Base-by-base conservation (phyloP, 2,329 filamentous ascomycete genomes). In the Aureobasidium lini region DNA sequence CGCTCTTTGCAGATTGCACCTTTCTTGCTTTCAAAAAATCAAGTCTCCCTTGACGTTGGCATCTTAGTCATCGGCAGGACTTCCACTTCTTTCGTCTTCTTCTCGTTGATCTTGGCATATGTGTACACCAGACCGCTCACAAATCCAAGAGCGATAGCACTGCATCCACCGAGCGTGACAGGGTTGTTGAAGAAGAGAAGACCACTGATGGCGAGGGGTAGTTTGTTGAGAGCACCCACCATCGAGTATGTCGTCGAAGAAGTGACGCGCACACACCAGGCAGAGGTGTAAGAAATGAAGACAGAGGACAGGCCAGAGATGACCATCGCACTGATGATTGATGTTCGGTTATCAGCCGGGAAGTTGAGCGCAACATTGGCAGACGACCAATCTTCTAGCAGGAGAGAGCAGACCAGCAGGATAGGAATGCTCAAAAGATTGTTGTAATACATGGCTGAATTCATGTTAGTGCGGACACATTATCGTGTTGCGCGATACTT, bases 211-310 rank as follows among this genome's bases (percentile, higher is more conserved):
- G 94, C 94, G 67, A 99, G 91, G 37, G 94, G 94, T 34, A 99
- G 85, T 81, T 99, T 99, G 83, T 99, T 99, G 69, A 99, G 81
- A n/a, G 93, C 90, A 63, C 94, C 94, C 59, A 97, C 94, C 93
- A 99, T 97, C 31, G 90, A 95, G 79, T 97, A 99, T 2, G 94
- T 99, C 7, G 94, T 99, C 16, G 92, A 96, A 0, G 91, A 95
- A 8, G 94, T 97, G 64, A 96, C 89, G 65, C 94, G 92, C 64
- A 99, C 95, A 72, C 94, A 97, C 94, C 94, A 99, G 36, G 94
- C 94, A 15, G 93, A 96, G 71, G 90, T 95, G 82, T 99, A 99
- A 11, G 93, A 97, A 75, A 99, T 99, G 77, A 96, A 96, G 69
- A 97, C 92, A 50, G 92, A 89, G 36, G 86, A 92, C 57, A 96